These are phyloP conservation scores for Sclerotinia glacialis DNA, from an alignment of 2,329 filamentous ascomycete genomes.

Conservation along the genomic window DNA sequence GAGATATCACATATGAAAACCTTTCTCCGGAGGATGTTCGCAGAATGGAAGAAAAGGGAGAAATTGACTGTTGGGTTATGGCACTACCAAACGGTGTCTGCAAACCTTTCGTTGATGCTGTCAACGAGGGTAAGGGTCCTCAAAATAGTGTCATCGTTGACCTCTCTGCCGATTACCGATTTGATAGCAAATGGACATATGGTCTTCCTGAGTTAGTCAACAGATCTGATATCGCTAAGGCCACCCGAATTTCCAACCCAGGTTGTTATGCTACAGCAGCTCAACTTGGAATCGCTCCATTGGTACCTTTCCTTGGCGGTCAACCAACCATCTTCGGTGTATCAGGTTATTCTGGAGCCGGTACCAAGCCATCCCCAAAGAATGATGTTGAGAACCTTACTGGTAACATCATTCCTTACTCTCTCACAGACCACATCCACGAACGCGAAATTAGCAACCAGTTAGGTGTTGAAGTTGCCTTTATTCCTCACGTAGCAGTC, in stretches of 20 bases:
- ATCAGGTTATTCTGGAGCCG: constrained; percentile 90
- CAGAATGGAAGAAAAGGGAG: constrained; percentile 76
- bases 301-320: constrained; percentile 72
- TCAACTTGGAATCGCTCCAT: constrained; percentile 81
- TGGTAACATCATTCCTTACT: constrained; percentile 89
- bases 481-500: constrained; percentile 90
- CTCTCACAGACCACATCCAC: constrained; percentile 89
- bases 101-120: constrained; percentile 88
- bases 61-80: constrained; percentile 97
- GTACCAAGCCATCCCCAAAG: constrained; percentile 90
- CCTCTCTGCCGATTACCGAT: constrained; percentile 94
- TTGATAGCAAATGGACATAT: constrained; percentile 82
- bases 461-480: constrained; percentile 71
- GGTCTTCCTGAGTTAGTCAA: constrained; percentile 83
- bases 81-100: constrained; percentile 93
- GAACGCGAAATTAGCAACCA: constrained; percentile 85
- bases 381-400: constrained; percentile 82
- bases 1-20: constrained; percentile 89
- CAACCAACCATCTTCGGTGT: constrained; percentile 85
- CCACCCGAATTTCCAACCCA: constrained; percentile 84
- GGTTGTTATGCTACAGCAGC: constrained; percentile 95
- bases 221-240: constrained; percentile 70
- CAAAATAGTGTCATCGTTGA: constrained; percentile 79
- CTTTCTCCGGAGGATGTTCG: constrained; percentile 82
- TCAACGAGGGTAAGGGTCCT: constrained; percentile 64